Evolutionary conservation across 2,329 filamentous ascomycete species (phyloP), one percentile per base, ranked within the genome.

Genomic region (Trichoderma hamatum): DNA sequence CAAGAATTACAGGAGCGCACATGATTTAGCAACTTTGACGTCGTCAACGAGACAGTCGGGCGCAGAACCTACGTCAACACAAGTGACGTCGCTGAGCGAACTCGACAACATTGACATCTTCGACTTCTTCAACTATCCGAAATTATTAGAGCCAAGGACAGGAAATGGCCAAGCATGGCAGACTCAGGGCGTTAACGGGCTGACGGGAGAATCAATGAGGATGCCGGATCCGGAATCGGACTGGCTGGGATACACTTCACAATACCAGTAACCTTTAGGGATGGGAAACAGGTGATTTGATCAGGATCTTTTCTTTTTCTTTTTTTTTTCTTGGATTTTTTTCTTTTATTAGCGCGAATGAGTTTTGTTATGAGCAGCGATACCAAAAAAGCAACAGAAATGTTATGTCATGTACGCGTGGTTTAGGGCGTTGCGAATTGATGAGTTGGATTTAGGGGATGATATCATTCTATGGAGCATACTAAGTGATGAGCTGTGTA

Each of bases 51-150:
- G 80, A 19, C 78, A 74, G 11, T 81, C 80, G 0, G 79, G 79
- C 3, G 43, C 81, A 0, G 80, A 82, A 30, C 77, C 76, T 3
- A 81, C 78, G 5, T 79, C 80, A 19, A 80, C 80, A 0, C 80
- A 81, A 52, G 72, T 76, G 2, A 78, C 79, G 4, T 79, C 81
- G 0, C 75, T 80, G 5, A 78, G 75, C 70, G 81, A 83, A 68
- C 75, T 83, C 2, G 82, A 83, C 69, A 80, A 78, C 55, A 81
- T 83, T 24, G 81, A 83, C 30, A 76, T 83, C 3, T 83, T 83
- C 55, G 81, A 82, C 71, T 83, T 83, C 68, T 83, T 83, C 73
- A 82, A 83, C 28, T 81, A 80, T 52, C 81, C 81, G 14, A 80
- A 79, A 21, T 68, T 79, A 1, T 67, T 74, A 1, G 73, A 76